Evolutionary conservation across 768 basidiomycete genomes (phyloP), one percentile per base, ranked within the genome.

Genomic region (Hortiboletus flavorubellus): DNA sequence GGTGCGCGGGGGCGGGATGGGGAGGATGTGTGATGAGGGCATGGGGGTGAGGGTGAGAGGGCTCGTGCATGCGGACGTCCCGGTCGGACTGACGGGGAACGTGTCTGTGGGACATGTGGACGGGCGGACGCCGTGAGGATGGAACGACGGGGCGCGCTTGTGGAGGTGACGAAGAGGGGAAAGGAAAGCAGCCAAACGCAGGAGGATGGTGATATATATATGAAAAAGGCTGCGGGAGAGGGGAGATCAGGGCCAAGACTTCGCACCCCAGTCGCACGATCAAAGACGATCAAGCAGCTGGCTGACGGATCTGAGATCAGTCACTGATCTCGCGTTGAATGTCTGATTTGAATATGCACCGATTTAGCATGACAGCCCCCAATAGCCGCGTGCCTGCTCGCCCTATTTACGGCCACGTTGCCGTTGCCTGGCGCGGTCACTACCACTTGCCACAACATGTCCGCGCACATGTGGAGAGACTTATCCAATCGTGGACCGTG

Each of bases 31-130:
- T 71, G 73, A 69, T 70, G 72, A 68, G 70, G 56, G 74, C 54
- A 53, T 75, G 76, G n/a, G 70, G 65, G 62, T 77, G 79, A 31
- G 76, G 66, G 41, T 70, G 64, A 8, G 78, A 61, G 47, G 80
- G 74, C 58, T 87, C 85, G 61, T 85, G 86, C 68, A 85, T 80
- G 58, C 83, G 82, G 31, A 80, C 75, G 70, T 87, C 85, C 61
- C 83, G 74, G 56, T 84, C 82, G 33, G 76, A 68, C 60, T 79
- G 83, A 62, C 85, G 85, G 56, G 83, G 77, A 33, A 80, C 70
- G 64, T 84, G 83, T 68, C 86, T 73, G 63, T 77, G 78, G 63
- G 87, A 79, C 85, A 86, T 85, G 69, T 68, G 53, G 18, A 9
- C 54, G 59, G 49, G 57, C 59, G 59, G 64, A 57, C 69, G 46